Evolutionary conservation across 352 stramenopile species (phyloP).

Genomic region (Thalassiosira allenii): DNA sequence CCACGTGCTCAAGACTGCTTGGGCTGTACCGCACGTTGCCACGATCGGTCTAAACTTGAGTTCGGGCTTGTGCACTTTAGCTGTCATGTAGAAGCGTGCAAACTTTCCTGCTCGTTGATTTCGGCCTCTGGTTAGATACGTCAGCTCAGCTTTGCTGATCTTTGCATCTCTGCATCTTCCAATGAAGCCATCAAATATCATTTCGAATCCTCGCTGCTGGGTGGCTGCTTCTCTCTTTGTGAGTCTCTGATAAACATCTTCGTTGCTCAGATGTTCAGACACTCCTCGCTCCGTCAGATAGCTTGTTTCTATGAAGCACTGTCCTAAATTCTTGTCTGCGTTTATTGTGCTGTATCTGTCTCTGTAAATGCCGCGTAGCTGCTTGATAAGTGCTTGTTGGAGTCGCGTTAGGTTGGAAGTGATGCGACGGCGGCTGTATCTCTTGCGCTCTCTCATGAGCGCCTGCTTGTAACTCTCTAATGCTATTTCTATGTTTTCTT

Average conservation of each 20-base stretch:
- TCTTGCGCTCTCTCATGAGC: too few species aligned
- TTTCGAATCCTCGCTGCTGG: background rate
- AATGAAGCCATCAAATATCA: background rate
- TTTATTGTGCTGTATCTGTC: too few species aligned
- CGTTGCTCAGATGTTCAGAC: background rate
- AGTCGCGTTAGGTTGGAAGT: too few species aligned
- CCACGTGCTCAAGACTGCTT: slow-evolving; percentile 9
- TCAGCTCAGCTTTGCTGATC: background rate
- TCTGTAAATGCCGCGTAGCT: too few species aligned
- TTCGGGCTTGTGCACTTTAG: slow-evolving; percentile 16
- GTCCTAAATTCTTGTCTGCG: background rate
- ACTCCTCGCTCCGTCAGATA: background rate
- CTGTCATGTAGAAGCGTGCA: slow-evolving; percentile 10
- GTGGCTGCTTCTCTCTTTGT: background rate
- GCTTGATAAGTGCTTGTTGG: too few species aligned
- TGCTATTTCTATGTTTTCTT: too few species aligned
- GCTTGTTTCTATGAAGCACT: background rate
- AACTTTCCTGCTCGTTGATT: background rate
- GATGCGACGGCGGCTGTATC: too few species aligned
- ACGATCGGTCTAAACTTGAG: slow-evolving; percentile 5
- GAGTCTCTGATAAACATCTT: background rate
- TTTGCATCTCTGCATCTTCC: background rate
- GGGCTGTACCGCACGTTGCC: slow-evolving; percentile 11
- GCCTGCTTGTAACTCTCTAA: too few species aligned
- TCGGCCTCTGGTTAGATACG: background rate